Evolutionary conservation across 345 rosid species (phyloP).

Genomic region (Eucalyptus cloeziana): DNA sequence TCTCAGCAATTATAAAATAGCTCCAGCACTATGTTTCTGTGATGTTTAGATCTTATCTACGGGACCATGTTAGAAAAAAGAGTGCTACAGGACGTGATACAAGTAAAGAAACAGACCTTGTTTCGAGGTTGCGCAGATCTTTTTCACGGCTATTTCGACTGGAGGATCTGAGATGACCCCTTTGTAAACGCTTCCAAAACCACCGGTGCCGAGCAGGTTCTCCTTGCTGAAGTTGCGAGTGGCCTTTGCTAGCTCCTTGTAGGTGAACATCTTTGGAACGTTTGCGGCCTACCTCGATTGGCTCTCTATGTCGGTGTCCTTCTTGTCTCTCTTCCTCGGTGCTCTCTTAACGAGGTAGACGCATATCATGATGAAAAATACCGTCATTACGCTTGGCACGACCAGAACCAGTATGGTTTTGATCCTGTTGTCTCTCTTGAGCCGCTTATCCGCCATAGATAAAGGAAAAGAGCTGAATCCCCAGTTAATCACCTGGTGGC

Average conservation of each 20-base stretch:
- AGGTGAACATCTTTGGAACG: constrained; percentile 10
- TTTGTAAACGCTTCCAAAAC: constrained; percentile 29
- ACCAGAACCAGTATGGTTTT: neutral
- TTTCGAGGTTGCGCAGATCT: constrained; percentile 19
- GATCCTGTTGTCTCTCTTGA: neutral
- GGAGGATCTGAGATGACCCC: constrained; percentile 14
- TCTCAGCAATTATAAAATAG: neutral
- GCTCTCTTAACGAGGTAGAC: neutral
- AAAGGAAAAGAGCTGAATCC: neutral
- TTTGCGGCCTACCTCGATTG: constrained; percentile 17
- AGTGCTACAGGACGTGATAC: neutral
- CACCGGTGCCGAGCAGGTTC: constrained; percentile 29
- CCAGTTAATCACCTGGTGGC: constrained; percentile 15
- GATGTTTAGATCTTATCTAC: neutral
- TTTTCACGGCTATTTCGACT: constrained; percentile 17
- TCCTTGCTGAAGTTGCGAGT: constrained; percentile 18
- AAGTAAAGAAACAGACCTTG: constrained; percentile 4
- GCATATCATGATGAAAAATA: neutral
- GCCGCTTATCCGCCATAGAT: neutral
- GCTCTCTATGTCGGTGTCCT: constrained; percentile 8
- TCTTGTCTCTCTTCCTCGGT: neutral
- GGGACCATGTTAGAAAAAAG: neutral
- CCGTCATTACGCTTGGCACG: neutral
- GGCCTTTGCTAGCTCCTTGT: constrained; percentile 23
- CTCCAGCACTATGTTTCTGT: neutral